These are phyloP conservation scores for Solanum gracilifrons DNA, from an alignment of 257 asterid genomes.

Conservation along the genomic window DNA sequence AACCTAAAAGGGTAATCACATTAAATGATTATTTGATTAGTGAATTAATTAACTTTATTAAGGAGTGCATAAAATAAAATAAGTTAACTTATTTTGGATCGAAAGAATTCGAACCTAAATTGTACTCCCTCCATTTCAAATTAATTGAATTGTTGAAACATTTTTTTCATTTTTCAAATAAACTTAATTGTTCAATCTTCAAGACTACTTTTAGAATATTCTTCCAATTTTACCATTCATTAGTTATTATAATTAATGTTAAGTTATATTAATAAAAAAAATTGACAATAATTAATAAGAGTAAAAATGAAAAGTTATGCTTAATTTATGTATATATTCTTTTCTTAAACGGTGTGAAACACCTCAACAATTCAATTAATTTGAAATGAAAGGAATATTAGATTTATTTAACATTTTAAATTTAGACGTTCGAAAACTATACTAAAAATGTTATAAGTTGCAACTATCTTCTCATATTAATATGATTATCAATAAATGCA, in stretches of 20 bases:
- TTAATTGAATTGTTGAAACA: too few relatives aligned
- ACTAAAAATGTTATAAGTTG: neutral
- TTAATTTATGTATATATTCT: too few relatives aligned
- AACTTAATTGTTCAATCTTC: too few relatives aligned
- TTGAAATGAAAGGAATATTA: fast-evolving
- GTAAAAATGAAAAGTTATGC: too few relatives aligned
- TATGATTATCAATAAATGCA: neutral
- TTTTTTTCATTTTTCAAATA: neutral
- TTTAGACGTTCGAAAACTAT: too few relatives aligned
- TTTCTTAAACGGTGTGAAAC: too few relatives aligned
- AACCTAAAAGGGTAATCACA: neutral
- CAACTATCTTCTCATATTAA: neutral
- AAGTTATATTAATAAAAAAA: too few relatives aligned
- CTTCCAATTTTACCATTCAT: neutral
- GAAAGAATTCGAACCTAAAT: neutral
- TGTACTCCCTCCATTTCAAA: too few relatives aligned
- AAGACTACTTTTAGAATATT: too few relatives aligned
- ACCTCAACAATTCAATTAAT: too few relatives aligned
- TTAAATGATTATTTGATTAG: neutral
- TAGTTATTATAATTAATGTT: neutral
- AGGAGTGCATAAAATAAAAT: neutral
- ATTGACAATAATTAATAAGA: too few relatives aligned
- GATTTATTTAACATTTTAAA: too few relatives aligned
- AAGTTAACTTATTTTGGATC: neutral
- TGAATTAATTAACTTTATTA: neutral